Base-by-base conservation (phyloP, 1,139 yeast species). In the Debaryomyces psychrophilus region DNA sequence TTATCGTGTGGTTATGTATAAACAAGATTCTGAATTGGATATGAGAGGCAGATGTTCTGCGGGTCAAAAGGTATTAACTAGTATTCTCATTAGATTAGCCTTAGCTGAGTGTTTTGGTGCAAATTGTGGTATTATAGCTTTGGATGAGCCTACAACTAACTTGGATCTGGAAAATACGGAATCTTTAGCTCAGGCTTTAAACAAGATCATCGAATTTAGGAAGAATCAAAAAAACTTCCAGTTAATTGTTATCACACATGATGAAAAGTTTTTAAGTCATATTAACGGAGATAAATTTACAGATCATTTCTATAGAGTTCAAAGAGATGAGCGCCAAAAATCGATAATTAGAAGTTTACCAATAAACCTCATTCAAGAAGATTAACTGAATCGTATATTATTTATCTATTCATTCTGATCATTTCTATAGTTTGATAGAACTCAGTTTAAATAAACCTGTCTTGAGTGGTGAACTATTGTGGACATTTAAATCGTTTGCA, bases 11-110 rank as follows among this genome's bases (percentile, higher is more conserved):
- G 96, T 93, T 14, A 95, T 95, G 99, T 83, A 84, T 51, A 95
- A 95, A 61, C 90, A 88, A 56, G 95, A 88, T 45, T 87, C 84
- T 1, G 99, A 93, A 63, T 71, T 95, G 40, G 99, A 95, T 60
- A 95, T 95, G 99, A 79, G 99, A 53, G 99, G 99, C 0, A 73
- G 99, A 47, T 95, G 99, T 64, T 90, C 97, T 2, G 99, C 99
- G 0, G 99, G 99, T 1, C 99, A 95, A 65, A 90, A 90, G 61
- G 98, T 95, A 2, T 71, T 95, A 46, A 97, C 99, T 0, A 86
- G 96, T 46, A 90, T 95, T 44, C 83, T 95, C 31, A 92, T 95
- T 45, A 76, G 99, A 46, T 71, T 95, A 48, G 97, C 98, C 0
- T 71, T 95, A 43, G 95, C 98, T 0, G 99, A 95, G 64, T 90